Evolutionary conservation across 768 basidiomycete species (phyloP).

Genomic region (Artomyces pyxidatus): DNA sequence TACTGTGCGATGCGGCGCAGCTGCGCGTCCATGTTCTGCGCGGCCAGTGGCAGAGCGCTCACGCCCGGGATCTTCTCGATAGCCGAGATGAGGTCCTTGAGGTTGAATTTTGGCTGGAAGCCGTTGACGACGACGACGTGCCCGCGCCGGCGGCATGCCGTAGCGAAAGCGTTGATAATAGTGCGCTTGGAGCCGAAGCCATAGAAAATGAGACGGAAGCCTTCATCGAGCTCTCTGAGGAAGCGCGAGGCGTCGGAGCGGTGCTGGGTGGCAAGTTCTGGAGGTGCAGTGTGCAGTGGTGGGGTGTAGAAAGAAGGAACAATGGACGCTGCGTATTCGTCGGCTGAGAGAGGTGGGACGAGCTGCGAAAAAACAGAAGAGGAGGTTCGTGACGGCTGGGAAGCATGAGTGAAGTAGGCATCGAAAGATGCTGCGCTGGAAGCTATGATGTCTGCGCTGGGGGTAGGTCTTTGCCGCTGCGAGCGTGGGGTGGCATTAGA

Average conservation of each 20-base stretch:
- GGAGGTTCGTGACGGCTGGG: slow-evolving; percentile 64
- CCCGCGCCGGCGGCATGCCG: slow-evolving; percentile 47
- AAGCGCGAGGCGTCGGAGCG: slow-evolving; percentile 48
- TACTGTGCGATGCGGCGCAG: slow-evolving; percentile 57
- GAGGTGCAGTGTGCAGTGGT: slow-evolving; percentile 25
- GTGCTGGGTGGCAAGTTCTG: slow-evolving; percentile 22
- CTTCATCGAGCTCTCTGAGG: slow-evolving; percentile 63
- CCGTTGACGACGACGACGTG: slow-evolving; percentile 76
- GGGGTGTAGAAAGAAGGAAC: slow-evolving; percentile 13
- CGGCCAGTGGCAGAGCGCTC: slow-evolving; percentile 25
- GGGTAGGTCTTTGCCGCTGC: too few species aligned
- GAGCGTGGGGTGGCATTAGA: not conserved
- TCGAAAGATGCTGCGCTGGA: slow-evolving; percentile 42
- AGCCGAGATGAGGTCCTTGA: slow-evolving; percentile 43
- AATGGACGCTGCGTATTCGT: slow-evolving; percentile 40
- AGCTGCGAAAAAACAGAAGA: slow-evolving; percentile 39
- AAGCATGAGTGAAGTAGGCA: slow-evolving; percentile 68
- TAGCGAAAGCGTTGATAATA: slow-evolving; percentile 70
- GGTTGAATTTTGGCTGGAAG: slow-evolving; percentile 56
- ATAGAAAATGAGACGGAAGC: slow-evolving; percentile 84
- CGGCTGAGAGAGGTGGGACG: slow-evolving; percentile 29
- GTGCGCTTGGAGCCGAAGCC: slow-evolving; percentile 84
- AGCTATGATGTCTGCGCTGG: too few species aligned
- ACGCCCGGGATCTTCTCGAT: slow-evolving; percentile 28
- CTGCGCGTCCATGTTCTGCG: slow-evolving; percentile 49